phyloP scores from a whole-genome alignment of 2,329 filamentous ascomycete species.

The Cladorrhinum sp. region DNA sequence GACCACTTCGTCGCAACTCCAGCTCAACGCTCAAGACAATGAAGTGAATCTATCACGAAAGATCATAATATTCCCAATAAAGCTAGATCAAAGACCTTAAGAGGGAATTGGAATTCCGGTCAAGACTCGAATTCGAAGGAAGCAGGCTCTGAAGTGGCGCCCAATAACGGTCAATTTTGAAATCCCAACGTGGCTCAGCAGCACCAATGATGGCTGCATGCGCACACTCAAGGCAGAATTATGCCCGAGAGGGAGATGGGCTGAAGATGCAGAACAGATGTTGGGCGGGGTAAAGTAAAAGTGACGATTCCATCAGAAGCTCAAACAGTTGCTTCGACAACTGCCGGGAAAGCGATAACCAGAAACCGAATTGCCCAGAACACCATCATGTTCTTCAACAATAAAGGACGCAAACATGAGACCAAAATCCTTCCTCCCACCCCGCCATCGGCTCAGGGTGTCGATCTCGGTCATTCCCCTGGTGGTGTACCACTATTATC shows the following conservation, averaged over 20 bases:
- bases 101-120: neutral
- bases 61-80: neutral
- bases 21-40: no score
- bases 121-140: neutral
- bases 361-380: neutral
- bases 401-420: neutral
- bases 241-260: neutral
- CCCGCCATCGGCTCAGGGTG: neutral
- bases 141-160: constrained; percentile 7
- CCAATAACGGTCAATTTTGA: neutral
- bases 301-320: neutral
- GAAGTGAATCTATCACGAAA: no score
- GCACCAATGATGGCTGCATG: neutral
- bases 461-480: neutral
- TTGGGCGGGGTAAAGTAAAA: neutral
- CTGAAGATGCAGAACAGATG: neutral
- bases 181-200: constrained; percentile 1
- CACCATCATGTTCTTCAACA: neutral
- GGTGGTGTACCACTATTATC: neutral
- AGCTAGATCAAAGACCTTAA: neutral
- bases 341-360: neutral
- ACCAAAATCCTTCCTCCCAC: neutral
- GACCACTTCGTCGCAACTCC: no score
- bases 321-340: neutral
- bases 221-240: neutral